phyloP scores from a whole-genome alignment of 2,329 filamentous ascomycete genomes.

The Seiridium unicorne region DNA sequence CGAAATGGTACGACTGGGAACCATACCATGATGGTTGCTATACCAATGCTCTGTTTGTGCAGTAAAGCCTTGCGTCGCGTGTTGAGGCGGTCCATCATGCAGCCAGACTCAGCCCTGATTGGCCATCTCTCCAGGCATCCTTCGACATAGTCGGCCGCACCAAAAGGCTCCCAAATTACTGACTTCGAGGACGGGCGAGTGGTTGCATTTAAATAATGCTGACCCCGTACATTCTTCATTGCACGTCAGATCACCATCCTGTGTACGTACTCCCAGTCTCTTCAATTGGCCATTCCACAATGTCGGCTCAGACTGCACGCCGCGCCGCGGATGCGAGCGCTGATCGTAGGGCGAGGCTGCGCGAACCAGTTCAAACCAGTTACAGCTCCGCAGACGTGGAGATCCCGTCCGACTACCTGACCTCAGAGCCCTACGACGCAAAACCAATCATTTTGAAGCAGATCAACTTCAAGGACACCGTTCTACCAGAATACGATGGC shows the following conservation, averaged over 20 bases:
- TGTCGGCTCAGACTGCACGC: not conserved
- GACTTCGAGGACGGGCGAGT: not conserved
- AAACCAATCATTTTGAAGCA: conserved; percentile 40
- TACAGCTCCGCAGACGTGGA: conserved; percentile 34
- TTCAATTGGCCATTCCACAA: not conserved
- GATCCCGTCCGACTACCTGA: conserved; percentile 46
- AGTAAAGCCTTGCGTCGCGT: not conserved
- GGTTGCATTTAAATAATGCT: no score
- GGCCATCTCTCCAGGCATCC: conserved; percentile 2
- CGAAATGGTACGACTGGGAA: no score
- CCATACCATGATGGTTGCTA: not conserved
- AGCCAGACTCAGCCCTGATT: conserved; percentile 3
- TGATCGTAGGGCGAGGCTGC: no score
- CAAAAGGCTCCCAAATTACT: not conserved
- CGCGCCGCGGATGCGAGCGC: no score
- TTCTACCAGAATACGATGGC: conserved; percentile 50
- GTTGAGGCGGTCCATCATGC: not conserved
- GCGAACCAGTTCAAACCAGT: conserved; percentile 22
- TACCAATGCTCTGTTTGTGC: not conserved
- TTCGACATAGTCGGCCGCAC: not conserved
- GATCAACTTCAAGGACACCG: conserved; percentile 53
- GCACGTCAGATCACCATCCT: no score
- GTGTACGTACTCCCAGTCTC: no score
- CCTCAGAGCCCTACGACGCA: conserved; percentile 37
- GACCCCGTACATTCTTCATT: no score